Percentiles rank a stretch among this genome's conserved stretches.
Conservation (phyloP, 2,329 filamentous ascomycete species). For the Coniochaeta prunicola region DNA sequence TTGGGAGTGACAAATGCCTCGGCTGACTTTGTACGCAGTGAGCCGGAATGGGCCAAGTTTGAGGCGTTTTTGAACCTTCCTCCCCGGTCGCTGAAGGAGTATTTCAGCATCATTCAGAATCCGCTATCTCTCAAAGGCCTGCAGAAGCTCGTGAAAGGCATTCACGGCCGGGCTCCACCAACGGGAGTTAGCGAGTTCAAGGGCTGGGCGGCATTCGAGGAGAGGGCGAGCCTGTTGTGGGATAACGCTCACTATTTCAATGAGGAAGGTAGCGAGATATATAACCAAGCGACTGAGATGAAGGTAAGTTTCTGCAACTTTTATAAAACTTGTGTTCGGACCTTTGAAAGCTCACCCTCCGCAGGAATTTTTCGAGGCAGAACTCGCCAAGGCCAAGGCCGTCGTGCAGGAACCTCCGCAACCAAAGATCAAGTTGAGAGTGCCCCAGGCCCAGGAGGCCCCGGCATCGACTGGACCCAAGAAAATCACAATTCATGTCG, state of each 20-base stretch:
- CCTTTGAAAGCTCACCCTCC: constrained; percentile 3
- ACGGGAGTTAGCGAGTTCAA: constrained; percentile 65
- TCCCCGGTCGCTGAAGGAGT: constrained; percentile 69
- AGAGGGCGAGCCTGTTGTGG: constrained; percentile 77
- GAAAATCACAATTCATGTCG: constrained; percentile 70
- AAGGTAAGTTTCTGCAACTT: constrained; percentile 46
- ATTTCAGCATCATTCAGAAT: constrained; percentile 76
- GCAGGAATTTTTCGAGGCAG: constrained; percentile 60
- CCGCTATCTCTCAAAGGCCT: constrained; percentile 73
- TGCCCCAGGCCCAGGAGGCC: constrained; percentile 41
- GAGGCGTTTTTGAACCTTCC: constrained; percentile 74
- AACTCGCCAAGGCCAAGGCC: constrained; percentile 65
- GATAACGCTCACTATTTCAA: constrained; percentile 85
- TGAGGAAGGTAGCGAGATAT: constrained; percentile 84
- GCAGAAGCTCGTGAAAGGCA: constrained; percentile 68
- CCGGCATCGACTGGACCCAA: constrained; percentile 36
- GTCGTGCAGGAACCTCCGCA: constrained; percentile 65
- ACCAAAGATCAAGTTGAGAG: constrained; percentile 75
- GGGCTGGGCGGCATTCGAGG: constrained; percentile 74
- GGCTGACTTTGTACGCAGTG: constrained; percentile 10
- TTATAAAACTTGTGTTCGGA: not conserved
- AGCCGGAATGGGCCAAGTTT: constrained; percentile 33
- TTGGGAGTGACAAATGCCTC: not conserved
- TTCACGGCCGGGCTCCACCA: constrained; percentile 58
- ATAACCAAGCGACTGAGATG: constrained; percentile 66